phyloP scores from a whole-genome alignment of 73 alveolate species.

The Tetrahymena malaccensis region DNA sequence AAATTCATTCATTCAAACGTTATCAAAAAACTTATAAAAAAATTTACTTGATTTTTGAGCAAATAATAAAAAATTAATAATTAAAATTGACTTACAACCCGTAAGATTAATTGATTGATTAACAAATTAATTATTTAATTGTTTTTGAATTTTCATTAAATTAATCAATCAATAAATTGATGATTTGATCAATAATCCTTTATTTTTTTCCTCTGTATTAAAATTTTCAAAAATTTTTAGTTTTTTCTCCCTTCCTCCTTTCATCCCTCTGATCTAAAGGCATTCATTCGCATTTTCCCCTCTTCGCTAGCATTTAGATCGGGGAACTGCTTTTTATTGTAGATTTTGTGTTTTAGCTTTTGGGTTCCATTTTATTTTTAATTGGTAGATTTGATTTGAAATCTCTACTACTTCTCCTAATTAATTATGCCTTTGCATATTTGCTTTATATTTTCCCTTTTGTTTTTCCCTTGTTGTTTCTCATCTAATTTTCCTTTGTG shows the following conservation, averaged over 20 bases:
- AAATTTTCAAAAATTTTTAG: background rate
- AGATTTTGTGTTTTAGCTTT: background rate
- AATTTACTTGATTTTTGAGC: background rate
- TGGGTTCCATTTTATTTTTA: background rate
- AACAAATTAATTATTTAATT: too few species aligned
- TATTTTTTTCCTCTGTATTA: background rate
- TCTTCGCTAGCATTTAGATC: background rate
- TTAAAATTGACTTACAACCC: background rate
- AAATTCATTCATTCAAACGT: too few species aligned
- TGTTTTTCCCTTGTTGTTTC: background rate
- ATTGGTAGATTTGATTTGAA: background rate
- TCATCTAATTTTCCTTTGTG: background rate
- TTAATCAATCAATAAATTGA: background rate
- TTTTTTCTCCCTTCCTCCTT: background rate
- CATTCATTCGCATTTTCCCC: background rate
- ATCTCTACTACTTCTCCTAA: background rate
- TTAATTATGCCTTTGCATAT: background rate
- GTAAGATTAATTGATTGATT: background rate
- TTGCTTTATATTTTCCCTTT: background rate
- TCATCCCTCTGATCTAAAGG: background rate
- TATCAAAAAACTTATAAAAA: background rate
- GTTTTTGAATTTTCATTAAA: too few species aligned
- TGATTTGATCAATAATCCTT: background rate
- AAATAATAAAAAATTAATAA: too few species aligned
- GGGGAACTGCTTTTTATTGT: background rate